These are phyloP conservation scores for Prosopis cineraria DNA, from an alignment of 306 rosid genomes.

Conservation along the genomic window DNA sequence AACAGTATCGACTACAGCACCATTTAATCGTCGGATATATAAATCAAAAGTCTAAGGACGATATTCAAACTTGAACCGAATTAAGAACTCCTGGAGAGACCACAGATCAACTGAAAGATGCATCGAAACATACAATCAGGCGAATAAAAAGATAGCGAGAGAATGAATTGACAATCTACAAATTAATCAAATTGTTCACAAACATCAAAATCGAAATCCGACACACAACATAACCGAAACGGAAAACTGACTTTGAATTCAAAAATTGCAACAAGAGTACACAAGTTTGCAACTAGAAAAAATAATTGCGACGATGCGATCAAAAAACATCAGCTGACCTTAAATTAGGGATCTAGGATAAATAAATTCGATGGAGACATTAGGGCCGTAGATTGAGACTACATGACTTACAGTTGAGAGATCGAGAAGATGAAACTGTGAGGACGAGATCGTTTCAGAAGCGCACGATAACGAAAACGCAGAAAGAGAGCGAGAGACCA, in stretches of 20 bases:
- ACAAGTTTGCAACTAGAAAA: not conserved
- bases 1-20: constrained; percentile 19
- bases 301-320: not conserved
- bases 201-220: constrained; percentile 21
- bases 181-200: constrained; percentile 37
- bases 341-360: constrained; percentile 69
- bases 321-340: not conserved
- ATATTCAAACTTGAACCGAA: constrained; percentile 6
- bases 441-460: constrained; percentile 47
- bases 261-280: not conserved
- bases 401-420: constrained; percentile 51
- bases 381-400: constrained; percentile 50
- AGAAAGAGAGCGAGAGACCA: constrained; percentile 34
- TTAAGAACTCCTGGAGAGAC: constrained; percentile 22
- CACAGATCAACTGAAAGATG: constrained; percentile 48
- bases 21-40: constrained; percentile 13
- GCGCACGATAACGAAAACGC: constrained; percentile 49
- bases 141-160: not conserved
- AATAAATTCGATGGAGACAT: constrained; percentile 27
- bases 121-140: constrained; percentile 24
- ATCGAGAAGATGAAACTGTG: constrained; percentile 51
- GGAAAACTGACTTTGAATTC: not conserved
- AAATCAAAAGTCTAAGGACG: constrained; percentile 14
- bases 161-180: constrained; percentile 30
- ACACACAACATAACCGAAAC: constrained; percentile 30